Base-by-base conservation (phyloP, 75 land plant genomes). In the Gnetum montanum region DNA sequence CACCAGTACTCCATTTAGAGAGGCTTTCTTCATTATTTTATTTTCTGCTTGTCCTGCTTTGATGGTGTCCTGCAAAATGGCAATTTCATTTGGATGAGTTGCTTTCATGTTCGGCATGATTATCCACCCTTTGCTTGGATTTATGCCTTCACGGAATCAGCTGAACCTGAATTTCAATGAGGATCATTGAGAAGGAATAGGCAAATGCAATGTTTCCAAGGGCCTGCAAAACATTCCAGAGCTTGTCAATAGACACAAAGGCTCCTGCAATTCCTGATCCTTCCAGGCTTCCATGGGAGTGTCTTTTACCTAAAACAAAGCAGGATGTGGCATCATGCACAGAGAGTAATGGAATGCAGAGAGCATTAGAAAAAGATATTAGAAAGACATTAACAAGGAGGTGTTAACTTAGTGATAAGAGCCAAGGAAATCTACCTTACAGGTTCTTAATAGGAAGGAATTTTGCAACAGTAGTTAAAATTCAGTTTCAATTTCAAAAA, bases 21-120 rank as follows among this genome's bases (percentile, higher is more conserved):
- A 69, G 10, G 94, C 93, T 64, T 51, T 81, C 73, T 77, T 88
- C 97, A 92, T 92, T 12, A 60, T 63, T 57, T 81, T 78, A 67
- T 88, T 92, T 71, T 92, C 97, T 16, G 94, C 69, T 4, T 85
- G 94, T n/a, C 80, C 74, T 26, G 85, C 72, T 55, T 82, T 91
- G 34, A 91, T 43, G 8, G 97, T 91, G 50, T 88, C 87, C 97
- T 91, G 76, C 44, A 58, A 35, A 13, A 33, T 31, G n/a, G 24
- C 0, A 1, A 4, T 7, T n/a, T 23, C 23, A 35, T 43, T 27
- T 3, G 25, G 12, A 35, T 22, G 34, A 43, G 15, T 26, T 20
- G 45, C 1, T 35, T n/a, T n/a, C n/a, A n/a, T n/a, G n/a, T n/a
- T n/a, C 8, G 31, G 13, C 33, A 34, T 44, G 50, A 1, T 50